Conservation (phyloP, 345 rosid species). For the Dipteronia sinensis region DNA sequence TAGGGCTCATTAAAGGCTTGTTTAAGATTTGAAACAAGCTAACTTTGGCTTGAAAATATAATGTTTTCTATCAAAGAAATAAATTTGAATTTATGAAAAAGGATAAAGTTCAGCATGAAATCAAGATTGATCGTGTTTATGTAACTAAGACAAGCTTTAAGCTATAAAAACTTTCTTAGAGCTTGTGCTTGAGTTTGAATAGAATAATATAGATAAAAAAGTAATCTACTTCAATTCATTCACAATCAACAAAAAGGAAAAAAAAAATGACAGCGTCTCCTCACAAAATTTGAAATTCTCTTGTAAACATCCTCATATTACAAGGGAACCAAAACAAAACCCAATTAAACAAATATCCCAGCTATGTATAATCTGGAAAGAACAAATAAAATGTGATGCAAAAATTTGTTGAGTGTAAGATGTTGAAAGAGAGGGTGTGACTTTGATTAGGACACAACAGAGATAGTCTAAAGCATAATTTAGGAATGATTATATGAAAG, state of each 20-base stretch:
- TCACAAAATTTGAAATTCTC: background rate
- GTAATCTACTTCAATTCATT: too few relatives aligned
- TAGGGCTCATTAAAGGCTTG: background rate
- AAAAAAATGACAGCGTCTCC: background rate
- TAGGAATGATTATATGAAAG: background rate
- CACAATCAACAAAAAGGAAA: too few relatives aligned
- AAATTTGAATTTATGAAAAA: background rate
- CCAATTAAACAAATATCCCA: background rate
- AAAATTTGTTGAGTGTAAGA: background rate
- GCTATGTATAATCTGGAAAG: background rate
- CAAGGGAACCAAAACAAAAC: background rate
- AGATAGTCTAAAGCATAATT: background rate
- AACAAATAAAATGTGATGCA: background rate
- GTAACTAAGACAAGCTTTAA: background rate
- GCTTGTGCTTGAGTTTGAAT: background rate
- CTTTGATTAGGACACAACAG: background rate
- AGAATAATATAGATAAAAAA: too few relatives aligned
- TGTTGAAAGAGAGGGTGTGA: background rate
- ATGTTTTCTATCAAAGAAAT: background rate
- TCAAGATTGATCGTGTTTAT: background rate
- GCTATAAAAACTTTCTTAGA: background rate
- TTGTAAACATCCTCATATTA: background rate
- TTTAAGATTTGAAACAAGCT: background rate
- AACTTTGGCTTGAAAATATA: background rate
- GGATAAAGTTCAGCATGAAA: background rate